Evolutionary conservation across 495 filamentous ascomycete genomes (phyloP), one percentile per base, ranked within the genome.

Genomic region (Podospora sp.): DNA sequence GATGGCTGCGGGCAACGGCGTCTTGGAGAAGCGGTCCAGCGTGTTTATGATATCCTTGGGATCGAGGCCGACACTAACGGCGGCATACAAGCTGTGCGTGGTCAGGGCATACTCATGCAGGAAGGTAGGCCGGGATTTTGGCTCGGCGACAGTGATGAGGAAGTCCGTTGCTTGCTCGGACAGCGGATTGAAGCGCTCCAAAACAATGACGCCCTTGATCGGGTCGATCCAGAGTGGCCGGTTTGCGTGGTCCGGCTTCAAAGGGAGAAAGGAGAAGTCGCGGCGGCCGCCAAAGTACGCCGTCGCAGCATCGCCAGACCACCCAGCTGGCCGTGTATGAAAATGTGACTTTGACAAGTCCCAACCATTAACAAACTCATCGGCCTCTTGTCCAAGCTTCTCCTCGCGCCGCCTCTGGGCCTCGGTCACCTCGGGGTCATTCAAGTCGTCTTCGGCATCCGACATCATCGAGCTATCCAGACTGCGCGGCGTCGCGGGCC

Each of bases 31-130:
- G 46, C 90, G 85, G 61, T 97, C 92, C 33, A 99, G 81, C 29
- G 91, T 91, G 63, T 87, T 88, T 68, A 98, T 92, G 67, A 99
- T 97, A 77, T 99, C 95, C 67, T 90, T 82, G 3, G 93, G 90
- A 63, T 89, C 87, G 60, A 97, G 78, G 12, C 95, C 95, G 60
- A 97, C 92, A 11, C 93, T 97, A 2, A 97, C 92, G 26, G 95
- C 96, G 1, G 95, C 94, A 77, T 97, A 97, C 29, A 99, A 82
- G 76, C 92, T 96, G 76, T 98, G 93, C 6, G 91, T 85, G 0
- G 93, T 98, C 72, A 99, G 83, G 35, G 88, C 85, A 79, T 98
- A 99, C 78, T 99, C 95, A 76, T 98, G 96, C 14, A 99, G 82
- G 73, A 90, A 92, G 11, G 85, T 88, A 52, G 95, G 94, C 40